phyloP scores from a whole-genome alignment of 345 rosid species.

The Camelina sativa region DNA sequence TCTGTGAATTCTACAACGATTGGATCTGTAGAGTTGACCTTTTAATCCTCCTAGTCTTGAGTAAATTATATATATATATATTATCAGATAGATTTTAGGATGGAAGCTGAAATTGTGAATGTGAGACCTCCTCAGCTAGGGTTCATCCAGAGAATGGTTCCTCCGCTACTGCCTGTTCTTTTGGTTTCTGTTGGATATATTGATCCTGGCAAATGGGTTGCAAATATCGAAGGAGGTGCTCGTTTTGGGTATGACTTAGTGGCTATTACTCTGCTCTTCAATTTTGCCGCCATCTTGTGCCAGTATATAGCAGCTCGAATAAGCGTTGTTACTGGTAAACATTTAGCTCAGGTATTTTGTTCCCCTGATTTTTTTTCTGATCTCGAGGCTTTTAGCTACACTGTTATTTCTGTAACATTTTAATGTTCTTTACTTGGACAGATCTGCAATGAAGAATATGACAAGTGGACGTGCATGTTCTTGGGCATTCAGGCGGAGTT shows the following conservation, averaged over 20 bases:
- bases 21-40: constrained; percentile 33
- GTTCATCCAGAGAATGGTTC: constrained; percentile 60
- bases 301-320: constrained; percentile 83
- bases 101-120: constrained; percentile 67
- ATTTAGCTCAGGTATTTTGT: constrained; percentile 80
- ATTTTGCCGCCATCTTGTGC: constrained; percentile 82
- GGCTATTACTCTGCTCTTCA: constrained; percentile 68
- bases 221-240: constrained; percentile 89
- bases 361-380: constrained; percentile 3
- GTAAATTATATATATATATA: constrained; percentile 2
- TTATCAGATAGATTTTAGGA: constrained; percentile 43
- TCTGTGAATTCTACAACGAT: constrained; percentile 44
- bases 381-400: background rate
- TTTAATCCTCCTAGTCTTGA: constrained; percentile 7
- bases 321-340: constrained; percentile 75
- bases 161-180: constrained; percentile 70
- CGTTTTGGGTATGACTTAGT: constrained; percentile 82
- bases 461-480: constrained; percentile 69
- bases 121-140: constrained; percentile 49
- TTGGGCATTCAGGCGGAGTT: constrained; percentile 87
- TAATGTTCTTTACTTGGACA: constrained; percentile 42
- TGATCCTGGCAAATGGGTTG: constrained; percentile 98
- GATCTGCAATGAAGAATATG: constrained; percentile 93
- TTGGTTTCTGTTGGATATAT: constrained; percentile 82
- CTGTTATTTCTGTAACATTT: background rate